These are phyloP conservation scores for Pseudogymnoascus sp. DNA, from an alignment of 2,329 filamentous ascomycete genomes.

Conservation along the genomic window DNA sequence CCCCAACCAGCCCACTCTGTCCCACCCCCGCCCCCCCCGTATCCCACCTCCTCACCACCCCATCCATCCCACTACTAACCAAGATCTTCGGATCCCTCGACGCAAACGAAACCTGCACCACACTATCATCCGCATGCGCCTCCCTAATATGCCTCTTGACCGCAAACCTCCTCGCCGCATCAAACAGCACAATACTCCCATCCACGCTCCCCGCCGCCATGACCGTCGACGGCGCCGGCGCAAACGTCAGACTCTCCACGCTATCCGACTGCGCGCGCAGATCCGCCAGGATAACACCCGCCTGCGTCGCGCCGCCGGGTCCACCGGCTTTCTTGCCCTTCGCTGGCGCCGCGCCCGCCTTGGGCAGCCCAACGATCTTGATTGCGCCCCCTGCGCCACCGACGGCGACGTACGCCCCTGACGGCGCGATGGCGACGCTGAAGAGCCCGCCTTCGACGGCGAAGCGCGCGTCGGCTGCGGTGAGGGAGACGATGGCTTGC, in stretches of 20 bases:
- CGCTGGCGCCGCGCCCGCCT: constrained; percentile 32
- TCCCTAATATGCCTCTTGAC: constrained; percentile 74
- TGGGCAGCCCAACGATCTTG: constrained; percentile 75
- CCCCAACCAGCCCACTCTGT: constrained; percentile 64
- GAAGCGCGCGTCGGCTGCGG: constrained; percentile 78
- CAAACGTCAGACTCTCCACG: constrained; percentile 70
- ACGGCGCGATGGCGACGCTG: constrained; percentile 75
- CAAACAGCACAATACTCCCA: constrained; percentile 76
- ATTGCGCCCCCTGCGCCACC: constrained; percentile 84
- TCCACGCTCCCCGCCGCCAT: constrained; percentile 62
- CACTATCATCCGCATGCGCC: constrained; percentile 79
- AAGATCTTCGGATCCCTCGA: constrained; percentile 55
- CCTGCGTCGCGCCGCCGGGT: constrained; percentile 40
- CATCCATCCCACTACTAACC: constrained; percentile 87
- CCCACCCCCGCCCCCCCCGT: constrained; percentile 58
- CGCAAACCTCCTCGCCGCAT: constrained; percentile 77
- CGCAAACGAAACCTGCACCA: constrained; percentile 84
- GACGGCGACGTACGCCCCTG: constrained; percentile 70
- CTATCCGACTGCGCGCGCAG: constrained; percentile 71
- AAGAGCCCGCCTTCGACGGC: constrained; percentile 85
- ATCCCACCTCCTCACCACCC: constrained; percentile 86
- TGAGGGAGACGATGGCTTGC: constrained; percentile 67
- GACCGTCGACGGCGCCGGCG: constrained; percentile 43
- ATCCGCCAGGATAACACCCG: constrained; percentile 70
- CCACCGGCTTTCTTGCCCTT: constrained; percentile 24